A percentile compares a stretch with the other conserved stretches of the same genome.
Evolutionary conservation across 2,329 filamentous ascomycete species (phyloP).

Genomic region (Diaporthe nobilis): DNA sequence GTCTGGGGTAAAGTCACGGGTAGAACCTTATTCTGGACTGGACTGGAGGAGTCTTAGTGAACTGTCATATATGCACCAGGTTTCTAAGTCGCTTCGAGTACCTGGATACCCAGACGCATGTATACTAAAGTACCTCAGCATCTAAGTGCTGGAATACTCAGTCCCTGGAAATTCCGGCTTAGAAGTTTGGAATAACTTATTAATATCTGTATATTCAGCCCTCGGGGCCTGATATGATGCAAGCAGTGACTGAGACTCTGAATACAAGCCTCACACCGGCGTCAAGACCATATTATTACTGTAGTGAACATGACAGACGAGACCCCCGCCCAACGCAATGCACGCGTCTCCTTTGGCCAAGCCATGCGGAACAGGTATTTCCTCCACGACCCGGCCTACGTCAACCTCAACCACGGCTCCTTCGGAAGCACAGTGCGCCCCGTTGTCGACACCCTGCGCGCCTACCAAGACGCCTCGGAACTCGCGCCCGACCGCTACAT

Average conservation of each 20-base stretch:
- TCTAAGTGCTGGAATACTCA: too few species aligned
- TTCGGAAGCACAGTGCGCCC: constrained; percentile 81
- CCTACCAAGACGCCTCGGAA: constrained; percentile 77
- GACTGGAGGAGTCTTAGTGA: background rate
- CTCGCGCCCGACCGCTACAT: constrained; percentile 81
- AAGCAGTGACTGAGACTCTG: too few species aligned
- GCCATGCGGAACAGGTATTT: constrained; percentile 2
- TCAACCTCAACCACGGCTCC: constrained; percentile 65
- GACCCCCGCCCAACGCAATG: background rate
- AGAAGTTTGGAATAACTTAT: too few species aligned
- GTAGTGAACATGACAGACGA: background rate
- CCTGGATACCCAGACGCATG: background rate
- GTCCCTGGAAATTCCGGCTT: too few species aligned
- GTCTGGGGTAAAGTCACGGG: background rate
- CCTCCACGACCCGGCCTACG: background rate
- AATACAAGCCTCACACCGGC: too few species aligned
- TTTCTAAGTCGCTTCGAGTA: background rate
- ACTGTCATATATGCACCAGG: too few species aligned
- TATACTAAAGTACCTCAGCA: background rate
- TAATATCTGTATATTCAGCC: too few species aligned
- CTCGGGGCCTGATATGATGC: too few species aligned
- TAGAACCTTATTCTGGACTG: background rate
- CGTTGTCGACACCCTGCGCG: constrained; percentile 73
- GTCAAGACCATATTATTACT: background rate
- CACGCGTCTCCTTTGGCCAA: background rate